phyloP scores from a whole-genome alignment of 768 basidiomycete species.

The Suillus paluster region DNA sequence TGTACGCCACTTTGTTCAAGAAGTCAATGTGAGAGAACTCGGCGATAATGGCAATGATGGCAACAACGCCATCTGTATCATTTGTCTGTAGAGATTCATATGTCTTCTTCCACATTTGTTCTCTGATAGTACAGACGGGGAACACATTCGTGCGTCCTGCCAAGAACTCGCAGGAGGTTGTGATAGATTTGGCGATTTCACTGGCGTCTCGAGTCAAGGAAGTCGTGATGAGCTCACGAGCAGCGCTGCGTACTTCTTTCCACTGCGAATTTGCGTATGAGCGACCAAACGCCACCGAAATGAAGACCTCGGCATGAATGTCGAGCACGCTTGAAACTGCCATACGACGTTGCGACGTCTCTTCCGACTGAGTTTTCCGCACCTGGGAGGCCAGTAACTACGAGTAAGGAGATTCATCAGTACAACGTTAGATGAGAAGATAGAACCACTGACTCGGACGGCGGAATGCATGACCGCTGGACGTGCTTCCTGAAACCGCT shows the following conservation, averaged over 20 bases:
- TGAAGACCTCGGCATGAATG: conserved; percentile 53
- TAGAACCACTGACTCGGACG: conserved; percentile 55
- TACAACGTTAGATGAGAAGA: conserved; percentile 2
- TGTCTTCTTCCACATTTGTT: conserved; percentile 69
- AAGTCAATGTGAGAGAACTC: conserved; percentile 68
- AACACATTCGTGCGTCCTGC: conserved; percentile 35
- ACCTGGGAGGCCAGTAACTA: conserved; percentile 41
- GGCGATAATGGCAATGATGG: conserved; percentile 62
- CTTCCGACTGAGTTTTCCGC: conserved; percentile 36
- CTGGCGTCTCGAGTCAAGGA: conserved; percentile 39
- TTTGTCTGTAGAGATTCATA: conserved; percentile 62
- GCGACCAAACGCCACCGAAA: conserved; percentile 50
- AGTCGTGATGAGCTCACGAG: conserved; percentile 45
- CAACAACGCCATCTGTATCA: conserved; percentile 62
- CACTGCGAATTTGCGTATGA: conserved; percentile 45
- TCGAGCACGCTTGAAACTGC: conserved; percentile 46
- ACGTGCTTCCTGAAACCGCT: conserved; percentile 62
- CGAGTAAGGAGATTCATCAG: conserved; percentile 9
- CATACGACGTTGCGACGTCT: conserved; percentile 27
- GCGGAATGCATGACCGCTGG: conserved; percentile 65
- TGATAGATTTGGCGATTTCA: conserved; percentile 35
- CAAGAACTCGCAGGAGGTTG: conserved; percentile 37
- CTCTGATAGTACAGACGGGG: conserved; percentile 47
- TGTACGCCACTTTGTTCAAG: conserved; percentile 58
- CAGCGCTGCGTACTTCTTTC: conserved; percentile 43